A percentile compares a stretch with the other conserved stretches of the same genome.
Conservation (phyloP, 768 basidiomycete species). For the Auricularia sp. region DNA sequence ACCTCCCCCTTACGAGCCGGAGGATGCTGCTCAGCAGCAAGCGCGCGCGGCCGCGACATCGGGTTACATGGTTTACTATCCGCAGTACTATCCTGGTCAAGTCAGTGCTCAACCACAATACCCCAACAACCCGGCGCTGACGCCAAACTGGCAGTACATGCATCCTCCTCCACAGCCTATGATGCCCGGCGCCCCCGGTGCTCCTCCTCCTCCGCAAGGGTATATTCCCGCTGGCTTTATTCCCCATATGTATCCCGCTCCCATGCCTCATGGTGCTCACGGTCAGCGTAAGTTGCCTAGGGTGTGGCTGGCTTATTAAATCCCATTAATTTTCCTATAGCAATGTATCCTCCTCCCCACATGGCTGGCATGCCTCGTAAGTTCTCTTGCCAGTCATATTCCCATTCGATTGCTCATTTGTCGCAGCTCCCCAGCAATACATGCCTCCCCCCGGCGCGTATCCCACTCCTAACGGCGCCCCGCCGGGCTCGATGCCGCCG, state of each 20-base stretch:
- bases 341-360: slow-evolving; percentile 71
- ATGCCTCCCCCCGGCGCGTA: slow-evolving; percentile 77
- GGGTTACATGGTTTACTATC: slow-evolving; percentile 60
- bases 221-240: slow-evolving; percentile 76
- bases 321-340: slow-evolving; percentile 23
- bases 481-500: slow-evolving; percentile 83
- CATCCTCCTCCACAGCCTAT: slow-evolving; percentile 46
- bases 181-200: slow-evolving; percentile 66
- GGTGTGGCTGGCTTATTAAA: neutral
- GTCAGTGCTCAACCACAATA: slow-evolving; percentile 27
- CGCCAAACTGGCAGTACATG: neutral
- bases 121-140: neutral
- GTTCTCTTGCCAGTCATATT: neutral
- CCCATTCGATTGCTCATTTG: slow-evolving; percentile 7
- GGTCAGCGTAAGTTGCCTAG: slow-evolving; percentile 32
- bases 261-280: slow-evolving; percentile 52
- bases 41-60: slow-evolving; percentile 30
- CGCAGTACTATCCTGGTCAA: slow-evolving; percentile 72
- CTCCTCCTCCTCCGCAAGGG: slow-evolving; percentile 63
- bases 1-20: slow-evolving; percentile 63
- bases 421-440: slow-evolving; percentile 57
- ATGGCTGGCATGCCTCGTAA: slow-evolving; percentile 86
- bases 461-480: slow-evolving; percentile 69
- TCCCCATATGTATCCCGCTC: slow-evolving; percentile 78
- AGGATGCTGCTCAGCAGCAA: slow-evolving; percentile 55